Evolutionary conservation across 192 early-diverging fungal species (phyloP).

Genomic region (Mortierella alpina): DNA sequence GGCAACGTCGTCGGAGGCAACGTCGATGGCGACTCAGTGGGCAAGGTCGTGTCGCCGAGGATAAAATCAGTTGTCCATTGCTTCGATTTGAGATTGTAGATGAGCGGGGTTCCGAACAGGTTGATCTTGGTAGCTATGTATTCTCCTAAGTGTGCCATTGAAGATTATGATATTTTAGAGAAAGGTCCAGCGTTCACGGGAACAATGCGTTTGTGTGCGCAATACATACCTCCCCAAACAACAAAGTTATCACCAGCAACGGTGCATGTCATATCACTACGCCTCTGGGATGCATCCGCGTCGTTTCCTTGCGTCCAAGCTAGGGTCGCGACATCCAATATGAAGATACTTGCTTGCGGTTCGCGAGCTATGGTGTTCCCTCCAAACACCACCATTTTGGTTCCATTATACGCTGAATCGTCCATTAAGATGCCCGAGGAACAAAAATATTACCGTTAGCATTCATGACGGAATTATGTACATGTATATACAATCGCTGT

Average conservation of each 20-base stretch:
- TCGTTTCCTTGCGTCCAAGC: not conserved
- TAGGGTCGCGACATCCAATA: not conserved
- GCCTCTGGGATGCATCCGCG: not conserved
- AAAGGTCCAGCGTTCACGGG: not conserved
- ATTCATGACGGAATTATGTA: too few species aligned
- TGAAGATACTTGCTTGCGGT: not conserved
- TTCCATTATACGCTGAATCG: not conserved
- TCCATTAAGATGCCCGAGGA: not conserved
- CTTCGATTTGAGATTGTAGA: not conserved
- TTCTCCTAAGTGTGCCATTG: not conserved
- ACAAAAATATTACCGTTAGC: not conserved
- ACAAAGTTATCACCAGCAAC: not conserved
- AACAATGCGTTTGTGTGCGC: too few species aligned
- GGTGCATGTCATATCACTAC: not conserved
- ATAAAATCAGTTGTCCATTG: not conserved
- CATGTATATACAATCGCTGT: not conserved
- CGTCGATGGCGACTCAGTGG: not conserved
- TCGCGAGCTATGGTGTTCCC: not conserved
- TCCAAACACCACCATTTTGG: not conserved
- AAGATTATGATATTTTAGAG: not conserved
- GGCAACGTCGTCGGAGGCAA: too few species aligned
- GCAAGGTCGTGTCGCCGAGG: not conserved
- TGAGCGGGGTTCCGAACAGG: not conserved
- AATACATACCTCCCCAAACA: slow-evolving; percentile 4
- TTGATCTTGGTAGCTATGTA: not conserved